phyloP scores from a whole-genome alignment of 257 asterid species.

The Solanum bulbocastanum region DNA sequence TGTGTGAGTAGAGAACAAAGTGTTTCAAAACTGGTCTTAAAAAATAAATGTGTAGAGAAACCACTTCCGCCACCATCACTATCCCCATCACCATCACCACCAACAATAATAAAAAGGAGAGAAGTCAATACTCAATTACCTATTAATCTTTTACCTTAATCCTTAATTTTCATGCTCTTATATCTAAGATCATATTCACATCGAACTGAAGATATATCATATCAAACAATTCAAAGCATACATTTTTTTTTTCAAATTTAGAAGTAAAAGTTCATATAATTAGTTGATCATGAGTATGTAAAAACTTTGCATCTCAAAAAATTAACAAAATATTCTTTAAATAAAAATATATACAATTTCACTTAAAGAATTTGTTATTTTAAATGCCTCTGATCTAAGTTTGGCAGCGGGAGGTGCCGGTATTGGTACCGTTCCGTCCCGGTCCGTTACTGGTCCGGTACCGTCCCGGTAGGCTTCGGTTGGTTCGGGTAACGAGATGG shows the following conservation, averaged over 20 bases:
- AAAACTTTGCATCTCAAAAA: background rate
- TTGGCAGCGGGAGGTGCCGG: too few relatives aligned
- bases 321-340: background rate
- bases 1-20: background rate
- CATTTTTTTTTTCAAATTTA: background rate
- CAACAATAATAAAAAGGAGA: background rate
- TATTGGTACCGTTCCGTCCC: too few relatives aligned
- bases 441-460: too few relatives aligned
- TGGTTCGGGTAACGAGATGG: too few relatives aligned
- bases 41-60: background rate
- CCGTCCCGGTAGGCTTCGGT: too few relatives aligned
- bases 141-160: background rate
- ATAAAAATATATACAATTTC: background rate
- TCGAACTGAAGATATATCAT: too few relatives aligned
- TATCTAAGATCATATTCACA: background rate
- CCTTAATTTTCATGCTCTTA: background rate
- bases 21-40: too few relatives aligned
- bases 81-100: background rate
- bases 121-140: background rate
- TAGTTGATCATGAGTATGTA: background rate
- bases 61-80: background rate
- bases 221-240: background rate
- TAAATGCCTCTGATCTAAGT: background rate
- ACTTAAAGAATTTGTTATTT: background rate
- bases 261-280: background rate